phyloP scores from a whole-genome alignment of 2,329 filamentous ascomycete genomes.

The Grosmannia huntii region DNA sequence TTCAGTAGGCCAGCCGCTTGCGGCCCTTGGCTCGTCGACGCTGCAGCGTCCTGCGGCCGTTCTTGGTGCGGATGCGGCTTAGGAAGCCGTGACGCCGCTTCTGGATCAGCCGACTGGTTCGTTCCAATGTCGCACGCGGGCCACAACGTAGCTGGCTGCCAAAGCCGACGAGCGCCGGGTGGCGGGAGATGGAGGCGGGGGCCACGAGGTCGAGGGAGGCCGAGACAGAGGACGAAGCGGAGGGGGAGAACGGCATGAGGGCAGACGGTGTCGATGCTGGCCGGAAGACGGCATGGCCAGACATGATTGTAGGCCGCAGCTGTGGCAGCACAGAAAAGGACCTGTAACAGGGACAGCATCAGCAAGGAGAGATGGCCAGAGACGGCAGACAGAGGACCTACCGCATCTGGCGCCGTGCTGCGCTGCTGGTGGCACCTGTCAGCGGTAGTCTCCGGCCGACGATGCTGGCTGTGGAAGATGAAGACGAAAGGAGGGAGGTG shows the following conservation, averaged over 20 bases:
- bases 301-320: slow-evolving; percentile 8
- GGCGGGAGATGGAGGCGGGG: slow-evolving; percentile 31
- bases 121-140: slow-evolving; percentile 44
- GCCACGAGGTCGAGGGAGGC: slow-evolving; percentile 30
- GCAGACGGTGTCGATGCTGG: not conserved
- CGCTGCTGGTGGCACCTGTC: not conserved
- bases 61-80: slow-evolving; percentile 33
- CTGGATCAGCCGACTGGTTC: slow-evolving; percentile 40
- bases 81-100: slow-evolving; percentile 48
- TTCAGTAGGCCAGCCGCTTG: slow-evolving; percentile 22
- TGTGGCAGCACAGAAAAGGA: slow-evolving; percentile 16
- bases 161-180: slow-evolving; percentile 34
- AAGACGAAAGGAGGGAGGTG: not conserved
- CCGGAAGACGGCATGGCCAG: slow-evolving; percentile 8
- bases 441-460: not conserved
- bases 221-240: slow-evolving; percentile 12
- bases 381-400: not conserved
- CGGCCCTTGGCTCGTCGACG: slow-evolving; percentile 41
- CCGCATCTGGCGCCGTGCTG: not conserved
- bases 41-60: slow-evolving; percentile 38
- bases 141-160: slow-evolving; percentile 42
- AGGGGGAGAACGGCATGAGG: not conserved
- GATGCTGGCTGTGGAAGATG: not conserved
- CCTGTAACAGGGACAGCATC: slow-evolving; percentile 9
- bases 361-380: not conserved